Base-by-base conservation (phyloP, 2,329 filamentous ascomycete species). In the Hypoxylon sp. region DNA sequence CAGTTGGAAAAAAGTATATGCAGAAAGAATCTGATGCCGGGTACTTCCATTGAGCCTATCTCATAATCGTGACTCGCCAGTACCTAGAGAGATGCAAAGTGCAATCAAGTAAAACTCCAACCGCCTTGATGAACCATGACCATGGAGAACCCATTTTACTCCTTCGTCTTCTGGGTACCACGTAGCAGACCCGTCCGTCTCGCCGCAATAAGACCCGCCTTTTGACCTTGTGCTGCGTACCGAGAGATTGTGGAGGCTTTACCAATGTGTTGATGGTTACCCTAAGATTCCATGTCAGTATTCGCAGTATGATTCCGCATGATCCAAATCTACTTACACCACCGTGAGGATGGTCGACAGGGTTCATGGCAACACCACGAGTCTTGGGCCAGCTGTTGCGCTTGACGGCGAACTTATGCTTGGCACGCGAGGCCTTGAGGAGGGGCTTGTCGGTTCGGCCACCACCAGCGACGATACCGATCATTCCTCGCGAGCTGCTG, bases 281-380 rank as follows among this genome's bases (percentile, higher is more conserved):
- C 95, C 87, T 87, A 81, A 80, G 17, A 56, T 75, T 54, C 2
- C 62, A 72, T 79, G 83, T 89, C 81, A 88, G 85, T 72, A 73
- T 73, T 29, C 29, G 17, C 13, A 44, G 2, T n/a, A 29, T 15
- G 3, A 6, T 5, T 6, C 17, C 15, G 62, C 7, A 11, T 15
- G 31, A 31, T 44, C n/a, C 52, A 53, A 56, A 54, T 54, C 64
- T 78, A 88, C 86, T 77, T 88, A 88, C 87, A 93, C 92, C 92
- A 93, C 93, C 93, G 91, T 96, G 93, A 85, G 93, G 93, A 91
- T 99, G 96, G 88, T 99, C 96, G 81, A 99, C 96, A 80, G 96
- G 96, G 89, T 99, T 99, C 96, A 99, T 99, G 86, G 96, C 96
- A 92, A 99, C 96, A 98, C 96, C 96, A 96, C 96, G 95, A 90